These are phyloP conservation scores for Diplodia mutila DNA, from an alignment of 2,329 filamentous ascomycete species.

Conservation along the genomic window DNA sequence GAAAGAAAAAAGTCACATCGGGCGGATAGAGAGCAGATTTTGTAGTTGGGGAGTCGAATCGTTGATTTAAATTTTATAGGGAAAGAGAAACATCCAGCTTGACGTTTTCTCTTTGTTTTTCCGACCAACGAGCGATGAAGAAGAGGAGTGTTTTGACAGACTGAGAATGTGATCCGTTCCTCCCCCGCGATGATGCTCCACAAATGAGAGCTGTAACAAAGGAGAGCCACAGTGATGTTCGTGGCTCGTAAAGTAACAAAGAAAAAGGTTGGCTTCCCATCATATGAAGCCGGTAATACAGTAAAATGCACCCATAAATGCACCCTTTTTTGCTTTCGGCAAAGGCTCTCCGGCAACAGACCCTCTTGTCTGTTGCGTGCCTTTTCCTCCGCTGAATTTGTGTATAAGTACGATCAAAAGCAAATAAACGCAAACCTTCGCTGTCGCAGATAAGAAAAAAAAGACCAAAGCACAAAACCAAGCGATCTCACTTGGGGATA, in stretches of 20 bases:
- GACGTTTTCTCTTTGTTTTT: neutral
- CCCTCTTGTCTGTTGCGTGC: neutral
- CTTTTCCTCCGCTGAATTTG: neutral
- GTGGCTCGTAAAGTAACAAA: neutral
- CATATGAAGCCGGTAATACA: constrained; percentile 2
- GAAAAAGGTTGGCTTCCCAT: constrained; percentile 1
- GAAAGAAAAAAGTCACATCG: neutral
- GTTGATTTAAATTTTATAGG: constrained; percentile 1
- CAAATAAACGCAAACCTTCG: neutral
- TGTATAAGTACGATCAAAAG: neutral
- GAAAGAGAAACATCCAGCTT: neutral
- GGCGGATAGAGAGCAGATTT: neutral
- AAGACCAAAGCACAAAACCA: neutral
- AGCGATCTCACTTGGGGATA: constrained; percentile 9
- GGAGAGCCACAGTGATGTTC: neutral
- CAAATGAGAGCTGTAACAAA: neutral
- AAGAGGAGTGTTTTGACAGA: constrained; percentile 3
- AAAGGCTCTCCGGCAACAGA: neutral
- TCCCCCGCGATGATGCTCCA: neutral
- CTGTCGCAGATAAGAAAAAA: neutral
- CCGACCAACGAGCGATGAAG: neutral
- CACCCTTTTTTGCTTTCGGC: neutral
- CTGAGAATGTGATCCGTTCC: neutral
- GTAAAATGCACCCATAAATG: constrained; percentile 5
- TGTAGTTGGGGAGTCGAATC: neutral